These are phyloP conservation scores for Alternaria ventricosa DNA, from an alignment of 2,329 filamentous ascomycete genomes.

Conservation along the genomic window DNA sequence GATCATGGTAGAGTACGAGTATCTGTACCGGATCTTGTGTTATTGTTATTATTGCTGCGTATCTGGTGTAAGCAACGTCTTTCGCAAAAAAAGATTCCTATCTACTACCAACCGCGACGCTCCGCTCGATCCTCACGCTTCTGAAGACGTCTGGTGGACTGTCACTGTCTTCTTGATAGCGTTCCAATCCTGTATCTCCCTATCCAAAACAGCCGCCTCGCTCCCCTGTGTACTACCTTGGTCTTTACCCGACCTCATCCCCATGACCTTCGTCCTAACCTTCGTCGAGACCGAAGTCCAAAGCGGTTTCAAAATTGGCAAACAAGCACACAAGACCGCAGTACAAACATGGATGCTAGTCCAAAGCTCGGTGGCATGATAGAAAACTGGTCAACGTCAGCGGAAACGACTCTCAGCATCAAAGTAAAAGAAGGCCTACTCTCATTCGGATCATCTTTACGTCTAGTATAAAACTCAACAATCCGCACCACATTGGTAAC, in stretches of 20 bases:
- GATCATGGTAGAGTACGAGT: neutral
- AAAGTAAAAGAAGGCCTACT: neutral
- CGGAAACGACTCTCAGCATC: accelerated
- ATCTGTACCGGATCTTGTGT: neutral
- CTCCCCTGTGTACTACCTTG: neutral
- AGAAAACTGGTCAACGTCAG: neutral
- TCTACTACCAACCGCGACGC: neutral
- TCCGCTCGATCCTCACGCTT: neutral
- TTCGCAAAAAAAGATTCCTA: neutral
- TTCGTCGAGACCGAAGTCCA: neutral
- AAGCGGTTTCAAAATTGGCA: neutral
- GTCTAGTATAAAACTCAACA: neutral
- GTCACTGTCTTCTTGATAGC: neutral
- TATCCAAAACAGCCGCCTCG: neutral
- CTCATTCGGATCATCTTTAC: neutral
- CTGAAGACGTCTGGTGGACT: neutral
- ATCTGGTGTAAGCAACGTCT: neutral
- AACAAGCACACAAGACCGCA: neutral
- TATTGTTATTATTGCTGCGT: neutral
- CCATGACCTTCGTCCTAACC: neutral
- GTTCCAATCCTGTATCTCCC: neutral
- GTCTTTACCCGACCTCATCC: neutral
- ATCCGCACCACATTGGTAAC: neutral
- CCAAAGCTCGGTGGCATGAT: neutral
- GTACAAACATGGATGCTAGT: neutral